These are phyloP conservation scores for Oleoguttula mirabilis DNA, from an alignment of 495 filamentous ascomycete species.

Conservation along the genomic window DNA sequence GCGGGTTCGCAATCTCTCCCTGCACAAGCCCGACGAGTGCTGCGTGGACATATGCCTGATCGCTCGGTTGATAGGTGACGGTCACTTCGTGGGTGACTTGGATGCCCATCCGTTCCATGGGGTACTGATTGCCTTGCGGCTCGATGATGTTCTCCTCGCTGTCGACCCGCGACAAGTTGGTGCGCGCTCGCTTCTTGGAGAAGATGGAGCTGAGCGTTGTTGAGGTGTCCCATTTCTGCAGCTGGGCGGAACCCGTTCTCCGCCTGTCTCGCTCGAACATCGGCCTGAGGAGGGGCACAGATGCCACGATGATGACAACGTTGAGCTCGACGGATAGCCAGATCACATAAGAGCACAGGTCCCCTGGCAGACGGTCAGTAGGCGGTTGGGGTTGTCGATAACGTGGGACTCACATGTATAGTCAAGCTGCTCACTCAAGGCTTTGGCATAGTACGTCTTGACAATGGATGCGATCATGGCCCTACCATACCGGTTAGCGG, in stretches of 20 bases:
- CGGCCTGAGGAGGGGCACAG: conserved; percentile 14
- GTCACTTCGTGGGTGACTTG: conserved; percentile 10
- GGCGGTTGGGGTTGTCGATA: not conserved
- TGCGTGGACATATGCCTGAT: conserved; percentile 16
- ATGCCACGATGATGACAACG: conserved; percentile 26
- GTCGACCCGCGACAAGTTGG: conserved; percentile 3
- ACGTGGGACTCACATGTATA: conserved; percentile 11
- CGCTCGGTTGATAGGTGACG: conserved; percentile 8
- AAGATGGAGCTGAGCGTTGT: conserved; percentile 11
- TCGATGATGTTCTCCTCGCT: conserved; percentile 12
- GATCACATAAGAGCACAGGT: conserved; percentile 14
- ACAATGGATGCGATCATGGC: conserved; percentile 20
- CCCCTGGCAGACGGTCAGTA: conserved; percentile 6
- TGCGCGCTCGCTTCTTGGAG: conserved; percentile 7
- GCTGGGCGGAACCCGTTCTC: not conserved
- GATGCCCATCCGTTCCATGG: conserved; percentile 2
- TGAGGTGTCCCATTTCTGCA: conserved; percentile 4
- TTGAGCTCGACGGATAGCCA: conserved; percentile 20
- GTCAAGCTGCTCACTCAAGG: conserved; percentile 6
- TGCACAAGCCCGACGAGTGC: conserved; percentile 17
- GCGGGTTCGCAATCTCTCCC: conserved; percentile 15
- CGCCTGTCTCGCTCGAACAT: conserved; percentile 6
- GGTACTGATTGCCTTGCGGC: not conserved
- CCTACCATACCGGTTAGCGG: conserved; percentile 4
- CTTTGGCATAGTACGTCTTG: conserved; percentile 17